Percentiles rank a stretch among this genome's conserved stretches.
These are phyloP conservation scores for Fomitopsis betulina DNA, from an alignment of 1,284 basidiomycete genomes.

Conservation along the genomic window DNA sequence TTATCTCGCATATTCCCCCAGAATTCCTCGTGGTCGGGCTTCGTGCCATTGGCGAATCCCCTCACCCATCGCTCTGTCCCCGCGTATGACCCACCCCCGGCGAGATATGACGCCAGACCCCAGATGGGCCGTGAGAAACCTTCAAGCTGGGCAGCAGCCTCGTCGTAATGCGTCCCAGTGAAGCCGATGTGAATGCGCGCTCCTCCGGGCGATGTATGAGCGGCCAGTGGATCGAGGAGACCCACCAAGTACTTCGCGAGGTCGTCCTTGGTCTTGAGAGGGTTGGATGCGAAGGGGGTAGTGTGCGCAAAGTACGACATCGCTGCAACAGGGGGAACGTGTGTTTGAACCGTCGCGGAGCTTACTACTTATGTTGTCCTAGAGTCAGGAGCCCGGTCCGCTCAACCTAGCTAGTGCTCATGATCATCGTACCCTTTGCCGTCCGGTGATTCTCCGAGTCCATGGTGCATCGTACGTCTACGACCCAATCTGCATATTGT, in stretches of 20 bases:
- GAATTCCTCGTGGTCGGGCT: conserved; percentile 62
- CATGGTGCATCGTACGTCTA: not conserved
- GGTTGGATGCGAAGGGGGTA: conserved; percentile 51
- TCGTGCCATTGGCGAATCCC: conserved; percentile 63
- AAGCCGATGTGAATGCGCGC: conserved; percentile 67
- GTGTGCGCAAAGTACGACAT: conserved; percentile 26
- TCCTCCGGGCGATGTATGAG: conserved; percentile 70
- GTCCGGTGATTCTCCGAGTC: conserved; percentile 16
- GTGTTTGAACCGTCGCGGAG: not conserved
- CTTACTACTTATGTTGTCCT: conserved; percentile 6
- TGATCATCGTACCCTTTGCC: conserved; percentile 9
- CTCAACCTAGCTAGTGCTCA: not conserved
- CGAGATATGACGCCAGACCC: conserved; percentile 65
- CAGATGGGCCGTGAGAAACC: conserved; percentile 75
- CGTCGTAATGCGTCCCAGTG: conserved; percentile 76
- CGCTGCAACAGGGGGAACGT: not conserved
- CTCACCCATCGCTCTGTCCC: conserved; percentile 57
- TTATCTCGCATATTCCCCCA: conserved; percentile 74
- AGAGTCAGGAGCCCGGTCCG: conserved; percentile 20
- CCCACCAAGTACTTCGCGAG: conserved; percentile 50
- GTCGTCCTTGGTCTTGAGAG: conserved; percentile 54
- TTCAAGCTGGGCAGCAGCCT: conserved; percentile 69
- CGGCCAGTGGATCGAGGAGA: conserved; percentile 61
- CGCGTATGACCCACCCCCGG: conserved; percentile 55
- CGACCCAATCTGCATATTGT: no score